A percentile compares a stretch with the other conserved stretches of the same genome.
Conservation (phyloP, 371 early-diverging fungal genomes). For the Mucor irregularis region DNA sequence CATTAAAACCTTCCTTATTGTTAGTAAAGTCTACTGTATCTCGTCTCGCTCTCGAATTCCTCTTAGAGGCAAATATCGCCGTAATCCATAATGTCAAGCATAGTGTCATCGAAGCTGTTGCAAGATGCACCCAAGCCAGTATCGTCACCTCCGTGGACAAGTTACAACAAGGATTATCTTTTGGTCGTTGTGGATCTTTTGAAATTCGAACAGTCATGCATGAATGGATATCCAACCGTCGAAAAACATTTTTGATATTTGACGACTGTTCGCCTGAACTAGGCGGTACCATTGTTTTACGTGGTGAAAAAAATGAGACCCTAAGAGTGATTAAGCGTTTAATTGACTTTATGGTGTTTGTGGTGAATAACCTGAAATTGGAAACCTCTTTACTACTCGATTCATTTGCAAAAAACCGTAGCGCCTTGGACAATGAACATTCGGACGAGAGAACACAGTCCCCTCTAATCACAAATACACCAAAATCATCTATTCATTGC, state of each 20-base stretch:
- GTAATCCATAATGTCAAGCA: constrained; percentile 88
- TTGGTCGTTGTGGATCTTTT: constrained; percentile 85
- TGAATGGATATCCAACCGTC: constrained; percentile 71
- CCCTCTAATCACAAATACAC: neutral
- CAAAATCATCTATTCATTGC: neutral
- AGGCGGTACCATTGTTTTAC: constrained; percentile 87
- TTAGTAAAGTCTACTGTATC: constrained; percentile 84
- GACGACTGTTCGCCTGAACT: constrained; percentile 81
- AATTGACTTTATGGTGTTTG: constrained; percentile 79
- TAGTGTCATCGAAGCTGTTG: constrained; percentile 79
- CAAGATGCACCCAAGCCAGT: constrained; percentile 85
- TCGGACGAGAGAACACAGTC: constrained; percentile 9
- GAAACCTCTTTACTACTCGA: constrained; percentile 79
- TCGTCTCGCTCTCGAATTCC: constrained; percentile 79
- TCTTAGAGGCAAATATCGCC: constrained; percentile 76
- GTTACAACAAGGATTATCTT: constrained; percentile 65
- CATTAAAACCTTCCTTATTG: constrained; percentile 78
- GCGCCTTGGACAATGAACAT: constrained; percentile 6
- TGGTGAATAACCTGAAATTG: constrained; percentile 81
- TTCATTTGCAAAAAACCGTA: constrained; percentile 47
- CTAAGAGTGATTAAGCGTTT: constrained; percentile 78
- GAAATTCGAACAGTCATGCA: constrained; percentile 80
- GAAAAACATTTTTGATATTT: constrained; percentile 87
- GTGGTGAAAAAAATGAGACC: constrained; percentile 71
- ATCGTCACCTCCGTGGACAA: constrained; percentile 85